Percentiles rank a stretch among this genome's conserved stretches.
Evolutionary conservation across 2,329 filamentous ascomycete genomes (phyloP).

Genomic region (Rhynchosporium secalis): DNA sequence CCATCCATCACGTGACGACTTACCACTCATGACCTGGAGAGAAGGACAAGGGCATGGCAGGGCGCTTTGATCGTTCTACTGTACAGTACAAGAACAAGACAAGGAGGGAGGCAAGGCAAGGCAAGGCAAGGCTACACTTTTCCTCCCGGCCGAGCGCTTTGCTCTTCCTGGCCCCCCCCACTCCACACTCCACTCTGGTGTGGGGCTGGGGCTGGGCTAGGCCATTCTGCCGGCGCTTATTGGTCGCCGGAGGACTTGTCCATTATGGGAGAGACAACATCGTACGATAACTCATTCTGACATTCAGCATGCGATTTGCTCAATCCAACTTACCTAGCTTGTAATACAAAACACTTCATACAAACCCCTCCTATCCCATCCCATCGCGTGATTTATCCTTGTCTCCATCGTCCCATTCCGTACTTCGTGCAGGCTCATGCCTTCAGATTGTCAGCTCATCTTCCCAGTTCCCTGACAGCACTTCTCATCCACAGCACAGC

Average conservation of each 20-base stretch:
- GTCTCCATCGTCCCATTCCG: constrained; percentile 5
- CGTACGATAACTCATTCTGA: neutral
- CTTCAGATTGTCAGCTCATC: constrained; percentile 17
- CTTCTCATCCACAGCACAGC: neutral
- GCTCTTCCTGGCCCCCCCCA: too few species aligned
- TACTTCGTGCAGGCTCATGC: neutral
- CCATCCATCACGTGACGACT: too few species aligned
- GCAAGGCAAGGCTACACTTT: neutral
- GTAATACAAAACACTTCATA: constrained; percentile 18
- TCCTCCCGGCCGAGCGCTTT: neutral
- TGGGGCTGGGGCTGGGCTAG: neutral
- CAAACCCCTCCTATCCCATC: neutral
- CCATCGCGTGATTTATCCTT: constrained; percentile 21
- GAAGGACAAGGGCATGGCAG: too few species aligned
- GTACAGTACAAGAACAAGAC: too few species aligned
- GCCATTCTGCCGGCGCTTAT: neutral
- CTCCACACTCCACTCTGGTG: too few species aligned
- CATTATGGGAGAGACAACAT: constrained; percentile 8
- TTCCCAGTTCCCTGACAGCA: constrained; percentile 3
- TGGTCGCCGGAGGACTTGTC: neutral
- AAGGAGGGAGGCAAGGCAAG: too few species aligned
- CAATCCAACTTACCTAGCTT: constrained; percentile 9
- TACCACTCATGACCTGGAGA: too few species aligned
- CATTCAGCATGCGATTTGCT: constrained; percentile 10
- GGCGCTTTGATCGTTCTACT: too few species aligned